A percentile compares a stretch with the other conserved stretches of the same genome.
Conservation (phyloP, 495 filamentous ascomycete genomes). For the Opeltia flavorubescens region DNA sequence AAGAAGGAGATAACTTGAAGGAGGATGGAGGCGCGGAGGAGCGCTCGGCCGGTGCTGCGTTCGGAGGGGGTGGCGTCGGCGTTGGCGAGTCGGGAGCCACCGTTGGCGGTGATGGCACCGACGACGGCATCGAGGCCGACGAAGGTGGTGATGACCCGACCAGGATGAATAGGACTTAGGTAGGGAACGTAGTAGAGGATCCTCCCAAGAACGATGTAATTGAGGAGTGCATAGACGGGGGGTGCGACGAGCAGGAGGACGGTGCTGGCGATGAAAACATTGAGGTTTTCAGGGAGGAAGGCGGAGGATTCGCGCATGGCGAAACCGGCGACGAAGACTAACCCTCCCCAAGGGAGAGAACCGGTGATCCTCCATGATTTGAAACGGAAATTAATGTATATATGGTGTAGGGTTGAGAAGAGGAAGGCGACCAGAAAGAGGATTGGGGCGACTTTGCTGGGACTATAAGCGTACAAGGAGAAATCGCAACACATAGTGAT, state of each 20-base stretch:
- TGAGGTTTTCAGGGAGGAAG: slow-evolving; percentile 31
- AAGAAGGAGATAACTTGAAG: slow-evolving; percentile 52
- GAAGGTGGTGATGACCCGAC: slow-evolving; percentile 64
- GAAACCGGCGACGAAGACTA: slow-evolving; percentile 34
- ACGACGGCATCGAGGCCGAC: slow-evolving; percentile 45
- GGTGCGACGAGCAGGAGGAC: slow-evolving; percentile 39
- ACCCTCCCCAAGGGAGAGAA: slow-evolving; percentile 21
- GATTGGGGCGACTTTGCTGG: slow-evolving; percentile 47
- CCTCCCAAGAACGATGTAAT: slow-evolving; percentile 65
- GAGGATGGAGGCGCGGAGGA: slow-evolving; percentile 53
- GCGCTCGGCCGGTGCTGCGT: slow-evolving; percentile 33
- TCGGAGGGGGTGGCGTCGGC: slow-evolving; percentile 22
- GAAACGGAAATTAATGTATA: slow-evolving; percentile 27
- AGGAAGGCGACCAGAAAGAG: slow-evolving; percentile 42
- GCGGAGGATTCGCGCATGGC: slow-evolving; percentile 33
- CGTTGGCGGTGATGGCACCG: slow-evolving; percentile 54
- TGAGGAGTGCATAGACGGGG: slow-evolving; percentile 58
- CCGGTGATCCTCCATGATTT: slow-evolving; percentile 26
- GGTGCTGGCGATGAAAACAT: slow-evolving; percentile 36
- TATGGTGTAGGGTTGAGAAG: slow-evolving; percentile 34
- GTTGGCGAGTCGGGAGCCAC: slow-evolving; percentile 48
- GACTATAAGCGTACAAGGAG: slow-evolving; percentile 43
- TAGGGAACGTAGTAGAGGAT: slow-evolving; percentile 70
- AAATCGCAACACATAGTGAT: neutral
- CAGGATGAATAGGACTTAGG: slow-evolving; percentile 62